Percentiles rank a stretch among this genome's conserved stretches.
Conservation (phyloP, 106 monocot species). For the Dioscorea zingiberensis region DNA sequence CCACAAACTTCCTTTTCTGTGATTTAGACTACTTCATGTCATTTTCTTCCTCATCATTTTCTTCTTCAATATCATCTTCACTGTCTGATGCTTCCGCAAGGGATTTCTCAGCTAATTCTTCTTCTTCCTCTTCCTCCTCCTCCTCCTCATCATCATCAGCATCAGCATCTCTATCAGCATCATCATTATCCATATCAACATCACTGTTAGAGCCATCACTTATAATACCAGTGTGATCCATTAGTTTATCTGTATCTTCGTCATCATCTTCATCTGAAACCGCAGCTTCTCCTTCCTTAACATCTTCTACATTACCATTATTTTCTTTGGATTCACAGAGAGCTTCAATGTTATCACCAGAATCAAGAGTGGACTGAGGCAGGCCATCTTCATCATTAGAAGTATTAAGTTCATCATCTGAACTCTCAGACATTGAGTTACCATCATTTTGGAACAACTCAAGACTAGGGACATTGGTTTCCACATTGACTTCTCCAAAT, state of each 20-base stretch:
- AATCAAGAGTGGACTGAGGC: neutral
- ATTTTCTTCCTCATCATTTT: constrained; percentile 20
- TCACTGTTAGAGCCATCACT: constrained; percentile 10
- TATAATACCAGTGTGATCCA: constrained; percentile 4
- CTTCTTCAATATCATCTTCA: constrained; percentile 15
- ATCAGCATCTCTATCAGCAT: too few species aligned
- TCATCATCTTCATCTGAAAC: constrained; percentile 8
- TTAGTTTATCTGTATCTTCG: constrained; percentile 1
- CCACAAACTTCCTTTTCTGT: constrained; percentile 63
- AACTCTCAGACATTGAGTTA: constrained; percentile 14
- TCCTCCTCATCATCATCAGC: constrained; percentile 21
- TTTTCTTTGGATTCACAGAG: constrained; percentile 8
- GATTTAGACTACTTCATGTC: constrained; percentile 20
- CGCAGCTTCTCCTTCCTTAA: constrained; percentile 9
- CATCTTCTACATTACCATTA: constrained; percentile 12
- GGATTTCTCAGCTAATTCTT: constrained; percentile 1
- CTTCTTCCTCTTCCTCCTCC: constrained; percentile 15
- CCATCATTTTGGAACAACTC: constrained; percentile 65
- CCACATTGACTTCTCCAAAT: constrained; percentile 79
- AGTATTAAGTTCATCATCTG: constrained; percentile 31
- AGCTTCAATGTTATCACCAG: neutral
- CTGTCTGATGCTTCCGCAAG: neutral
- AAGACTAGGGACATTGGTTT: constrained; percentile 55
- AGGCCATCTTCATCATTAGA: constrained; percentile 22
- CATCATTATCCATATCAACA: constrained; percentile 2